A percentile compares a stretch with the other conserved stretches of the same genome.
These are phyloP conservation scores for Yamadazyma dendronema DNA, from an alignment of 1,139 yeast genomes.

Conservation along the genomic window DNA sequence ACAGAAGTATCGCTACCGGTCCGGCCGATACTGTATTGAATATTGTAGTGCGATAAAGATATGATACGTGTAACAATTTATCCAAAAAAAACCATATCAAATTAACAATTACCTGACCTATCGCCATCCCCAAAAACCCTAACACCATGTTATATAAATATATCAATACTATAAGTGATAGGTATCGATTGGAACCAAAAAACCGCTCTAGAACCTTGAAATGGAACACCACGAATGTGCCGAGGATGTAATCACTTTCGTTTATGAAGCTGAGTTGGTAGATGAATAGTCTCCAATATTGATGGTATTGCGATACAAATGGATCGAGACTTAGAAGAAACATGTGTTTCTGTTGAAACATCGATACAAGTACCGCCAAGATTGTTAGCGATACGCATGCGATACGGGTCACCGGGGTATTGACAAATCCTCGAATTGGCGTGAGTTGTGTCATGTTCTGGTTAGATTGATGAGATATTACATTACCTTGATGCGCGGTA, in stretches of 20 bases:
- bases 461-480: too few relatives aligned
- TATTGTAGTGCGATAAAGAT: constrained; percentile 25
- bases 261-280: constrained; percentile 59
- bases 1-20: constrained; percentile 61
- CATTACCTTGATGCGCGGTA: too few relatives aligned
- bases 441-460: constrained; percentile 34
- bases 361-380: constrained; percentile 52
- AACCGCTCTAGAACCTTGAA: constrained; percentile 64
- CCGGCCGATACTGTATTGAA: constrained; percentile 51
- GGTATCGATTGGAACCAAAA: constrained; percentile 59
- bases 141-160: constrained; percentile 34
- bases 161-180: constrained; percentile 35
- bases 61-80: constrained; percentile 12
- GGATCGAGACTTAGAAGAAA: constrained; percentile 58
- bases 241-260: constrained; percentile 63
- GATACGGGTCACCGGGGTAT: constrained; percentile 56
- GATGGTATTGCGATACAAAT: constrained; percentile 56
- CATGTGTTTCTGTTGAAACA: constrained; percentile 54
- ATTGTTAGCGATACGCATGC: constrained; percentile 42
- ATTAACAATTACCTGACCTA: constrained; percentile 36
- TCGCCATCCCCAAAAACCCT: constrained; percentile 35
- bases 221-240: constrained; percentile 53
- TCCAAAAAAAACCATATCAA: constrained; percentile 26
- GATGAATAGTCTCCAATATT: constrained; percentile 63
- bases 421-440: constrained; percentile 55